These are phyloP conservation scores for Chrysanthemum seticuspe DNA, from an alignment of 129 eudicot genomes.

Conservation along the genomic window DNA sequence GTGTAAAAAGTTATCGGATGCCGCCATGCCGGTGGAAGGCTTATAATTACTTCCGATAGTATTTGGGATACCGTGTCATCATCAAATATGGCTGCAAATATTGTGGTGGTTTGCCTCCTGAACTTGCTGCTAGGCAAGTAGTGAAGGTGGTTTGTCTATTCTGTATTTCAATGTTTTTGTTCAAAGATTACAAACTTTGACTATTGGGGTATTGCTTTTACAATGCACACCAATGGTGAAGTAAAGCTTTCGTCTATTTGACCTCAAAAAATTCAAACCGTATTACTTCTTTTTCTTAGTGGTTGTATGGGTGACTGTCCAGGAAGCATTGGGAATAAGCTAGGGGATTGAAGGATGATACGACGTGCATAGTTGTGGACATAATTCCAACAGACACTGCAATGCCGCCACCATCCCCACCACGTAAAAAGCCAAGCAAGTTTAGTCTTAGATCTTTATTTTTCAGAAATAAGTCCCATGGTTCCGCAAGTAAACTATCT, in stretches of 20 bases:
- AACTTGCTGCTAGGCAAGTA: conserved; percentile 87
- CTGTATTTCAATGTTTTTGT: conserved; percentile 9
- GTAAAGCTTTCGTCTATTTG: conserved; percentile 10
- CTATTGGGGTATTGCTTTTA: neutral
- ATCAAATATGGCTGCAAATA: conserved; percentile 73
- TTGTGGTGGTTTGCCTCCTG: conserved; percentile 93
- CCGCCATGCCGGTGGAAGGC: conserved; percentile 70
- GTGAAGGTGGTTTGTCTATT: conserved; percentile 63
- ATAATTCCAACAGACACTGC: conserved; percentile 76
- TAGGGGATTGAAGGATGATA: conserved; percentile 89
- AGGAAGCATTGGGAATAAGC: conserved; percentile 86
- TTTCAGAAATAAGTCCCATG: conserved; percentile 50
- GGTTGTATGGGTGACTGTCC: neutral
- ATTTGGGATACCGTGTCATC: conserved; percentile 87
- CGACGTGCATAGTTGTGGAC: conserved; percentile 94
- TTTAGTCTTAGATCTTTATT: conserved; percentile 43
- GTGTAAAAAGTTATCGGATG: conserved; percentile 55
- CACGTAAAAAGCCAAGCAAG: conserved; percentile 60
- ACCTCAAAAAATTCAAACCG: conserved; percentile 22
- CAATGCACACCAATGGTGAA: conserved; percentile 5
- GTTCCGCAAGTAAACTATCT: conserved; percentile 52
- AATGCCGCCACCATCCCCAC: conserved; percentile 54
- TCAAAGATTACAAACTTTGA: conserved; percentile 7
- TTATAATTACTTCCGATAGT: conserved; percentile 89
- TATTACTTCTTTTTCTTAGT: conserved; percentile 2